Evolutionary conservation across 2,329 filamentous ascomycete species (phyloP), one percentile per base, ranked within the genome.

Genomic region (Ascochyta koolunga): DNA sequence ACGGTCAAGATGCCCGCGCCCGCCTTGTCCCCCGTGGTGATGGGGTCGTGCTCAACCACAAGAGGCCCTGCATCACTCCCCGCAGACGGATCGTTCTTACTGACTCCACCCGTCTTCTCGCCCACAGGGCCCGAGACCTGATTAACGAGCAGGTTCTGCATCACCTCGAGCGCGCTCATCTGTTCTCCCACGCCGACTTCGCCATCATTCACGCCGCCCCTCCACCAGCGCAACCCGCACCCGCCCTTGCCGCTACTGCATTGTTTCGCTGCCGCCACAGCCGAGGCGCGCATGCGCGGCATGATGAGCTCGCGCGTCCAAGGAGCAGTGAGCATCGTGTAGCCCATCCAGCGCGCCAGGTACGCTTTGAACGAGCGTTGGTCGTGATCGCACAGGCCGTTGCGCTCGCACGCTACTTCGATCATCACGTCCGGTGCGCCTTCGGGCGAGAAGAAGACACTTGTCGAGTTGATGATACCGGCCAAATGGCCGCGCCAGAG

Each of bases 1-100:
- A 83, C 72, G 1, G 89, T 92, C 39, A 85, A 57, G 50, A 91
- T 82, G 3, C 83, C 83, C 18, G 89, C 89, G 11, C 88, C 90
- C 6, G 83, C 88, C 54, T 77, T 83, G 64, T 92, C 89, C 5
- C 79, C 85, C 0, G 79, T 79, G 2, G 83, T 83, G 24, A 86
- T 80, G 1, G 55, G 43, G 16, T 68, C 52, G 45, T 62, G 62
- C 10, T 55, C 49, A 22, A 67, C 53, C 3, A 71, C 67, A 1
- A 66, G 56, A 33, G 54, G 56, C 36, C 69, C 65, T 16, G 50
- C 54, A 35, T 71, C 66, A 54, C 50, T 58, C 11, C 76, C 76
- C 2, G 75, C 76, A 38, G 48, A 68, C 2, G 76, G 73, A 52
- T 85, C 73, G 19, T 82, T 80, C 57, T 74, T 62, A 35, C 74